These are phyloP conservation scores for Lodderomyces margitis DNA, from an alignment of 1,139 yeast genomes.

Conservation along the genomic window DNA sequence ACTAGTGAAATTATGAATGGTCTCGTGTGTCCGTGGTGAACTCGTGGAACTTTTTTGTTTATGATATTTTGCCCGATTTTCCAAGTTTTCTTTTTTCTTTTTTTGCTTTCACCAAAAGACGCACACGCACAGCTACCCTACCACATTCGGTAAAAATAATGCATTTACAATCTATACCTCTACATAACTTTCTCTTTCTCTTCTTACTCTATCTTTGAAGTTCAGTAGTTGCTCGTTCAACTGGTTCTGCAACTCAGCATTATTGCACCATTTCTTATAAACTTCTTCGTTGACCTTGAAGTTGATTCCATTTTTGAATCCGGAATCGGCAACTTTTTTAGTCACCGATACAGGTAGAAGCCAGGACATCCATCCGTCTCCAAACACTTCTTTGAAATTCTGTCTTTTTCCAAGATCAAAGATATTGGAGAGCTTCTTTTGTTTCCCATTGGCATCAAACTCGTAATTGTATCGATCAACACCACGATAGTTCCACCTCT, in stretches of 20 bases:
- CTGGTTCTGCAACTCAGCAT: conserved; percentile 45
- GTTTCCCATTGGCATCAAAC: conserved; percentile 33
- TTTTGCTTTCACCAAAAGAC: neutral
- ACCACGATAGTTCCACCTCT: conserved; percentile 46
- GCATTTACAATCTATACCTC: conserved; percentile 1
- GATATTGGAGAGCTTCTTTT: conserved; percentile 53
- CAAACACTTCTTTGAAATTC: conserved; percentile 78
- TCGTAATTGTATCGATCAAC: conserved; percentile 33
- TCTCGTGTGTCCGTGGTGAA: no score
- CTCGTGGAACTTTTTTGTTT: neutral
- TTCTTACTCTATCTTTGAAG: conserved; percentile 23
- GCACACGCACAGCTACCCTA: no score
- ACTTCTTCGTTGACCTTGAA: conserved; percentile 46
- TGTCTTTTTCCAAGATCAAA: conserved; percentile 65
- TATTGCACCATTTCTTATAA: conserved; percentile 40
- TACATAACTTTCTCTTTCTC: conserved; percentile 16
- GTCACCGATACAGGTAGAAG: conserved; percentile 55
- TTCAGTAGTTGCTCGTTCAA: conserved; percentile 44
- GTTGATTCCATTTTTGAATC: conserved; percentile 48
- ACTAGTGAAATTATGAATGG: no score
- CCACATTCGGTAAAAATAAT: no score
- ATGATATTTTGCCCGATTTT: neutral
- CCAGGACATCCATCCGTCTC: conserved; percentile 64
- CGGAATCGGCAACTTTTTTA: conserved; percentile 20
- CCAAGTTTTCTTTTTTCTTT: neutral